Evolutionary conservation across 257 asterid species (phyloP), one percentile per base, ranked within the genome.

Genomic region (Euphrasia confusa): DNA sequence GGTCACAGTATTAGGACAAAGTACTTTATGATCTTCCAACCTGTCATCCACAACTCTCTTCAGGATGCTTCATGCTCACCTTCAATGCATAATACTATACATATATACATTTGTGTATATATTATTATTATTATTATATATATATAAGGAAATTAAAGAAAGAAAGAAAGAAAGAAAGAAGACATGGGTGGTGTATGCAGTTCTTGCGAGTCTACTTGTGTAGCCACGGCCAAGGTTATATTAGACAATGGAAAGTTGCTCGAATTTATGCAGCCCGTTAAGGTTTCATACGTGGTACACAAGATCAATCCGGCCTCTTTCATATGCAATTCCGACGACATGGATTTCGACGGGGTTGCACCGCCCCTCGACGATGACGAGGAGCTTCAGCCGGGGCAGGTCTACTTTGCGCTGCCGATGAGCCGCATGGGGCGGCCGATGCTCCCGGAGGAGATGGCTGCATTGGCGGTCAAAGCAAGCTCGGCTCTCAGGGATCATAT

Each of bases 391-490:
- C 82, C 77, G 2, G 95, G 95, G 2, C 95, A 89, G 71, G 71
- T 84, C 24, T 89, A 89, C 55, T 89, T 89, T 11, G 87, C 83
- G 52, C 80, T 86, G 67, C 94, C 95, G 15, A 37, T 84, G 67
- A 73, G 57, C 71, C 68, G 74, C 42, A 39, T 82, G 67, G 70
- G 68, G 40, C 77, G 65, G 55, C 81, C 75, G 70, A 71, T 86
- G 1, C 77, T 58, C 67, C 79, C 89, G 47, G 91, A 77, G 75
- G 95, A 89, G 65, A 89, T 89, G 95, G 95, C 97, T 0, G 93
- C 95, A 71, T 77, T 89, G 85, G 97, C 95, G 5, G 89, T 86
- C 1, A 89, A 82, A 47, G 97, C 97, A 8, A 80, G 79, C 71
- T 75, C 87, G 1, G 97, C 95, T 3, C 64, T 87, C 53, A 40